These are phyloP conservation scores for Bassia scoparia DNA, from an alignment of 148 eudicot species.

Conservation along the genomic window DNA sequence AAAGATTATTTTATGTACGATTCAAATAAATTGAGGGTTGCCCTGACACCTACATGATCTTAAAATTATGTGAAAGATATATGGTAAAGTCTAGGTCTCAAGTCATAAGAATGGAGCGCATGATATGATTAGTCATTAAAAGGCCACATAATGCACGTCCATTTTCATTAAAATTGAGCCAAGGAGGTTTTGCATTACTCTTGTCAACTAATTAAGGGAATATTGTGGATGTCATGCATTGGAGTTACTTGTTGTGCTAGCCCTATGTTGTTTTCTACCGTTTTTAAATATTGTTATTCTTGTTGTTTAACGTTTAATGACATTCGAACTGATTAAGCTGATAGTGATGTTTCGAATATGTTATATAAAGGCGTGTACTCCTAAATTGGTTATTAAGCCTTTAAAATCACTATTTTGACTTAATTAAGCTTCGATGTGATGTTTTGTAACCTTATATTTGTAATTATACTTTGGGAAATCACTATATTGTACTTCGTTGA, in stretches of 20 bases:
- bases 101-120: slow-evolving; percentile 10
- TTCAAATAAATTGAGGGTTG: not conserved
- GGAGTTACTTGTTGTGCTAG: slow-evolving; percentile 9
- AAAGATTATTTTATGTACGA: too few species aligned
- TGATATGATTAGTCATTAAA: slow-evolving; percentile 17
- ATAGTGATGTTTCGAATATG: too few species aligned
- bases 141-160: slow-evolving; percentile 57
- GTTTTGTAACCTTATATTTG: too few species aligned
- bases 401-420: too few species aligned
- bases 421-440: too few species aligned
- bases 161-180: slow-evolving; percentile 25
- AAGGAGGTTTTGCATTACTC: not conserved
- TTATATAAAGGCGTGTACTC: too few species aligned
- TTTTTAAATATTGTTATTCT: not conserved
- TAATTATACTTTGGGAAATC: too few species aligned
- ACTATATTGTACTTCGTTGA: too few species aligned
- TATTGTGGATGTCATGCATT: slow-evolving; percentile 34
- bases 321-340: too few species aligned
- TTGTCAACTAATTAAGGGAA: slow-evolving; percentile 5
- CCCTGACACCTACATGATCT: slow-evolving; percentile 18
- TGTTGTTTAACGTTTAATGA: too few species aligned
- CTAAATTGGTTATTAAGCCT: too few species aligned
- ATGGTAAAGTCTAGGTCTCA: not conserved
- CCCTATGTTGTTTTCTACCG: not conserved
- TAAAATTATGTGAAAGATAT: slow-evolving; percentile 10